Conservation (phyloP, 108 stramenopile species). For the Aurantiochytrium sp. region DNA sequence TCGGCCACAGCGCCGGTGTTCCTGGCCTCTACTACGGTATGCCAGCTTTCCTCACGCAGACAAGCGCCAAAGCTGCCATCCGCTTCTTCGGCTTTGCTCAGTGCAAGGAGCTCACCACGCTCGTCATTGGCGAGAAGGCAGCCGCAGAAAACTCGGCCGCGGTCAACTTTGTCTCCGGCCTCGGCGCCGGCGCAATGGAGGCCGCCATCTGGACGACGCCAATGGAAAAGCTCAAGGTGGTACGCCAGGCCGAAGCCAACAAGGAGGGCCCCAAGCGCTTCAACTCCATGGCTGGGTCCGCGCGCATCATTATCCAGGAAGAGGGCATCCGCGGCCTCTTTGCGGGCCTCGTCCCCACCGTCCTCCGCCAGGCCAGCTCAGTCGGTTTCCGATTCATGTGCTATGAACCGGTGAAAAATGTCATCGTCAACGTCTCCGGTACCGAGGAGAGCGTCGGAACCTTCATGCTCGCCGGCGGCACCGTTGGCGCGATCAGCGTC, state of each 20-base stretch:
- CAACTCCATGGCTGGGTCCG: neutral
- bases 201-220: conserved; percentile 26
- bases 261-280: conserved; percentile 17
- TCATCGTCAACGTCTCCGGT: neutral
- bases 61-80: conserved; percentile 2
- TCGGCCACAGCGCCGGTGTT: neutral
- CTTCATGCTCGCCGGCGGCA: conserved; percentile 10
- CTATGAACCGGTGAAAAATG: neutral
- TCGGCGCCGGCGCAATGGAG: conserved; percentile 24
- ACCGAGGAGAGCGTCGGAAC: neutral
- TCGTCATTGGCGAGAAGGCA: neutral
- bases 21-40: conserved; percentile 23
- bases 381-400: conserved; percentile 11
- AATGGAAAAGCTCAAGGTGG: neutral
- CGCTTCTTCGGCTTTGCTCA: conserved; percentile 3
- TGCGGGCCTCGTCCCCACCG: neutral
- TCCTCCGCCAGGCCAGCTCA: neutral
- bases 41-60: conserved; percentile 14
- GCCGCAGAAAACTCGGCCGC: neutral
- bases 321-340: neutral
- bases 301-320: neutral
- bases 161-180: conserved; percentile 4
- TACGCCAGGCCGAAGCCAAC: conserved; percentile 25
- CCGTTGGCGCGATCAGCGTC: conserved; percentile 1
- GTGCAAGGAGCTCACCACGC: neutral